phyloP scores from a whole-genome alignment of 73 alveolate genomes.

The Breviolum minutum region DNA sequence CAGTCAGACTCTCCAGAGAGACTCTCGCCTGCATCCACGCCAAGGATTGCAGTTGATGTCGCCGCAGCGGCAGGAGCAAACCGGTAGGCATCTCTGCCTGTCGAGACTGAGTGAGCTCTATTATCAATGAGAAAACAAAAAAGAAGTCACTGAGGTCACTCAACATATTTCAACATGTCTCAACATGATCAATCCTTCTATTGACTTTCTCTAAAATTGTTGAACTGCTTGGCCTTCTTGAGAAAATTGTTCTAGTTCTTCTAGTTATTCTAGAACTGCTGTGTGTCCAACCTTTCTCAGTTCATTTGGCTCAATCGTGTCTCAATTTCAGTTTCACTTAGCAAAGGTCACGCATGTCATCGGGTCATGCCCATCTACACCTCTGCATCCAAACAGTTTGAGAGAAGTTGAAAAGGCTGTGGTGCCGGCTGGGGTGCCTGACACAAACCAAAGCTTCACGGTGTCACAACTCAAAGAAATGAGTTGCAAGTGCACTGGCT shows the following conservation, averaged over 20 bases:
- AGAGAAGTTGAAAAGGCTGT: slow-evolving; percentile 54
- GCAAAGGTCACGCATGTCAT: no score
- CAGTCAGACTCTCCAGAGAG: no score
- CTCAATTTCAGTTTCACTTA: no score
- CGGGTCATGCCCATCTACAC: neutral
- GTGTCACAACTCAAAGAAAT: no score
- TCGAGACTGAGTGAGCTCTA: no score
- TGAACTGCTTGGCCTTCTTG: no score
- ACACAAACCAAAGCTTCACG: neutral
- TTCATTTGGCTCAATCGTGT: no score
- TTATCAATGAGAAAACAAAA: no score
- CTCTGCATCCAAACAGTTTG: slow-evolving; percentile 73
- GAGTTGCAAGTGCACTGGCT: no score
- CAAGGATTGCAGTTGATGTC: slow-evolving; percentile 59
- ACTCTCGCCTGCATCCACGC: slow-evolving; percentile 85
- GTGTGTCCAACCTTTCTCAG: no score
- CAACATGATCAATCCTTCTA: neutral
- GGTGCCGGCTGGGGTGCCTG: slow-evolving; percentile 1
- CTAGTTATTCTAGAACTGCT: no score
- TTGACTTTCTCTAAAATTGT: neutral
- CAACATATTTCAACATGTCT: neutral
- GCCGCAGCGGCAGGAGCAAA: slow-evolving; percentile 70
- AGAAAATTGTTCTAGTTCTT: no score
- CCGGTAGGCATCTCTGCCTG: slow-evolving; percentile 58
- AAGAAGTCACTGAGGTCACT: neutral